phyloP scores from a whole-genome alignment of 495 filamentous ascomycete species.

The Xylaria sp. region DNA sequence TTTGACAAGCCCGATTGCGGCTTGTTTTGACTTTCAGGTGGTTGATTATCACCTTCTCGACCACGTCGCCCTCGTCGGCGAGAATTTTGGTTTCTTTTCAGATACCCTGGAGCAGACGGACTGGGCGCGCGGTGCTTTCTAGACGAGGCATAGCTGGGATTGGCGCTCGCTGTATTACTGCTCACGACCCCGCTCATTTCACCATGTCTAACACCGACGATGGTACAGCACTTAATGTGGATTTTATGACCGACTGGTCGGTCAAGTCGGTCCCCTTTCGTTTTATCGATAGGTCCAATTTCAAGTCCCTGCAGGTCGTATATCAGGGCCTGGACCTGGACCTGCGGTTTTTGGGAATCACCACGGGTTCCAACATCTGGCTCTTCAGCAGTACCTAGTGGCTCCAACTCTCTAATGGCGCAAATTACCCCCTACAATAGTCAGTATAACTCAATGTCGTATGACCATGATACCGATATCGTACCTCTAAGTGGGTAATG shows the following conservation, averaged over 20 bases:
- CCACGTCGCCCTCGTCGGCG: neutral
- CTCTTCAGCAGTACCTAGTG: neutral
- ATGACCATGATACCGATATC: neutral
- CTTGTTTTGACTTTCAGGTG: neutral
- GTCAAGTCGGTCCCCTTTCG: neutral
- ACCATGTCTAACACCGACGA: neutral
- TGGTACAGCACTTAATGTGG: neutral
- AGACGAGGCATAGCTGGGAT: neutral
- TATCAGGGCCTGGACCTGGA: neutral
- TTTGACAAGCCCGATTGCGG: neutral
- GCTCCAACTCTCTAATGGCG: neutral
- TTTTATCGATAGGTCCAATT: neutral
- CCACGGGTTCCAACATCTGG: neutral
- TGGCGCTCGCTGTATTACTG: neutral
- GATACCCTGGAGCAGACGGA: neutral
- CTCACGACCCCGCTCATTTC: neutral
- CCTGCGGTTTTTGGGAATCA: neutral
- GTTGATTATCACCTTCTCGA: conserved; percentile 1
- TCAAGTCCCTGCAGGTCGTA: neutral
- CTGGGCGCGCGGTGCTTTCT: neutral
- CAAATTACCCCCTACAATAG: neutral
- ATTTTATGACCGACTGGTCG: neutral
- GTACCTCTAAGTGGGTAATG: neutral
- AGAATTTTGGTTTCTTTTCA: neutral
- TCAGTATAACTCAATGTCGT: neutral